Conservation (phyloP, 164 flowering plant genomes). For the Taxillus chinensis region DNA sequence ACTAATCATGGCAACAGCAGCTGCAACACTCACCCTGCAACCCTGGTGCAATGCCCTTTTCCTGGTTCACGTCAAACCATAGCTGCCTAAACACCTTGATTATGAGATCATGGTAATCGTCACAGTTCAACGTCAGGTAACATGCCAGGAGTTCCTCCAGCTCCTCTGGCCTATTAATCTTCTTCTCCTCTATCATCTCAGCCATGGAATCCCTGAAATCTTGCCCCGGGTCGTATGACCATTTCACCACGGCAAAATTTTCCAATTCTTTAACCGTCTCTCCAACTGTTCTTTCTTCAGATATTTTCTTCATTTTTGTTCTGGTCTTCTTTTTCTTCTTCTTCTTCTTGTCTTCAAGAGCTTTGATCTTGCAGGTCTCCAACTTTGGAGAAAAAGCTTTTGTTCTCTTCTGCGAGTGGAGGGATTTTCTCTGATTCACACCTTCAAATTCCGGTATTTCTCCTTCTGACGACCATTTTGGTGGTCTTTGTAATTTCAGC, state of each 20-base stretch:
- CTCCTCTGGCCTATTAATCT: conserved; percentile 44
- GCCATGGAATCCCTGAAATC: conserved; percentile 87
- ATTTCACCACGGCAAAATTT: conserved; percentile 64
- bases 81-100: conserved; percentile 69
- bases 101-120: conserved; percentile 69
- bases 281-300: not conserved
- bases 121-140: conserved; percentile 67
- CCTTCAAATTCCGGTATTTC: too few species aligned
- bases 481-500: too few species aligned
- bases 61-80: conserved; percentile 45
- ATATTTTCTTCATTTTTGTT: conserved; percentile 13
- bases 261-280: conserved; percentile 15
- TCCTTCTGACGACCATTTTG: too few species aligned
- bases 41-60: too few species aligned
- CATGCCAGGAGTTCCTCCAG: conserved; percentile 80
- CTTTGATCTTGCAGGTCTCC: conserved; percentile 55
- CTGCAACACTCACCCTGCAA: too few species aligned
- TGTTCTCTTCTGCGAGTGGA: too few species aligned
- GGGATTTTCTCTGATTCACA: too few species aligned
- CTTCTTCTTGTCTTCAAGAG: conserved; percentile 35
- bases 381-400: not conserved
- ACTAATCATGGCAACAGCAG: too few species aligned
- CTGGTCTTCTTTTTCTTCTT: too few species aligned
- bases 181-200: conserved; percentile 72
- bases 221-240: conserved; percentile 52